Percentiles rank a stretch among this genome's conserved stretches.
These are phyloP conservation scores for Hyparrhenia diplandra DNA, from an alignment of 176 grass and related monocot genomes.

Conservation along the genomic window DNA sequence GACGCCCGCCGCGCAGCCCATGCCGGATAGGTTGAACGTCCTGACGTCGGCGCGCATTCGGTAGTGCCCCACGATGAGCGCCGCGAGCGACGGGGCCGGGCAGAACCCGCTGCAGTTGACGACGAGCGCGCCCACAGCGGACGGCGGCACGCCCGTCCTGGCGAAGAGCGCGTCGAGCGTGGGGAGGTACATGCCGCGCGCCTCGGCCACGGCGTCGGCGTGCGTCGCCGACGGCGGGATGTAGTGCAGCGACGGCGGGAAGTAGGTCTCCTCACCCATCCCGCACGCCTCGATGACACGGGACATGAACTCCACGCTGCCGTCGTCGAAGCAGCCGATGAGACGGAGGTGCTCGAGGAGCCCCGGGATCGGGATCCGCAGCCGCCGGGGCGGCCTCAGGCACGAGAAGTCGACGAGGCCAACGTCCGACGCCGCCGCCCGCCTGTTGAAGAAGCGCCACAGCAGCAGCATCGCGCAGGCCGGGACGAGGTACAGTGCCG, in stretches of 20 bases:
- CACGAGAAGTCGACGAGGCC: no score
- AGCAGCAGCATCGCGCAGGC: no score
- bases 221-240: conserved; percentile 48
- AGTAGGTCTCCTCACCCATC: conserved; percentile 73
- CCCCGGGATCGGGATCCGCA: no score
- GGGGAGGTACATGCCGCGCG: conserved; percentile 44
- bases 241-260: conserved; percentile 46
- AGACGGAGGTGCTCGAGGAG: conserved; percentile 59
- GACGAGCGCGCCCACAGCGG: conserved; percentile 51
- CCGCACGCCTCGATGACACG: conserved; percentile 37
- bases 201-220: conserved; percentile 43
- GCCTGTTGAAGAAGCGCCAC: no score
- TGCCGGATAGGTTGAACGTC: conserved; percentile 65
- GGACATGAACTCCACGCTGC: conserved; percentile 64
- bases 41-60: conserved; percentile 50
- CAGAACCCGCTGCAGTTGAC: conserved; percentile 66
- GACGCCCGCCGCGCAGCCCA: conserved; percentile 68
- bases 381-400: no score
- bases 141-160: conserved; percentile 38
- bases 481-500: no score
- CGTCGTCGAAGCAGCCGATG: conserved; percentile 57
- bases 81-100: conserved; percentile 51
- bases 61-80: conserved; percentile 47
- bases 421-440: no score
- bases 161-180: conserved; percentile 55